Evolutionary conservation across 1,284 basidiomycete species (phyloP).

Genomic region (Chondrostereum purpureum): DNA sequence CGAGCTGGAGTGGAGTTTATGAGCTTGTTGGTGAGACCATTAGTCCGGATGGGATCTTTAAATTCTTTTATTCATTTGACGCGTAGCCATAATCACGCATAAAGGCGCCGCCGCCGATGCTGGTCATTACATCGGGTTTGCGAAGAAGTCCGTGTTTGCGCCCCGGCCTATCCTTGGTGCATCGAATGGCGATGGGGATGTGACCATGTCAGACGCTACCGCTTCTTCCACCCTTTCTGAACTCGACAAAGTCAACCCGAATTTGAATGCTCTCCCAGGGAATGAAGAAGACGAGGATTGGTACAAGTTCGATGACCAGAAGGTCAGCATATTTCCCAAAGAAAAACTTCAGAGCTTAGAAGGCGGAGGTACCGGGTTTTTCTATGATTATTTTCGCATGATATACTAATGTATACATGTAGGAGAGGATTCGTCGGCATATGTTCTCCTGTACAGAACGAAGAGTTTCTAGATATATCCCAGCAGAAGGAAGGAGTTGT

Average conservation of each 20-base stretch:
- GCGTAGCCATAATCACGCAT: constrained; percentile 86
- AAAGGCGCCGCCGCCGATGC: constrained; percentile 93
- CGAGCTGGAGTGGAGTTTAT: constrained; percentile 73
- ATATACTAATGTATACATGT: constrained; percentile 3
- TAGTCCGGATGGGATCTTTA: too few species aligned
- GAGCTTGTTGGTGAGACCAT: constrained; percentile 80
- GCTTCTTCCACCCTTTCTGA: constrained; percentile 9
- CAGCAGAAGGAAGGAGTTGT: too few species aligned
- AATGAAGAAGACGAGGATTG: constrained; percentile 66
- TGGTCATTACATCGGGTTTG: constrained; percentile 91
- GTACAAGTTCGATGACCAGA: constrained; percentile 93
- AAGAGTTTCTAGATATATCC: constrained; percentile 28
- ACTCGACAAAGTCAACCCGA: constrained; percentile 9
- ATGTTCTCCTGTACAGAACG: constrained; percentile 78
- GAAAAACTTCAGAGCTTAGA: constrained; percentile 82
- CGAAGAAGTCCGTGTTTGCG: constrained; percentile 64
- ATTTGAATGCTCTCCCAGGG: background rate
- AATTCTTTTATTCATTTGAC: background rate
- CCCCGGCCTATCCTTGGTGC: constrained; percentile 15
- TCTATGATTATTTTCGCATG: constrained; percentile 6
- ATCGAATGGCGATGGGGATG: constrained; percentile 12
- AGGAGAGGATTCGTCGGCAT: constrained; percentile 75
- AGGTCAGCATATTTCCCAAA: constrained; percentile 74
- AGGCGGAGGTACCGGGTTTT: constrained; percentile 58
- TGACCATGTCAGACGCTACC: constrained; percentile 11